Evolutionary conservation across 768 basidiomycete genomes (phyloP).

Genomic region (Leccinum fibrillosum): DNA sequence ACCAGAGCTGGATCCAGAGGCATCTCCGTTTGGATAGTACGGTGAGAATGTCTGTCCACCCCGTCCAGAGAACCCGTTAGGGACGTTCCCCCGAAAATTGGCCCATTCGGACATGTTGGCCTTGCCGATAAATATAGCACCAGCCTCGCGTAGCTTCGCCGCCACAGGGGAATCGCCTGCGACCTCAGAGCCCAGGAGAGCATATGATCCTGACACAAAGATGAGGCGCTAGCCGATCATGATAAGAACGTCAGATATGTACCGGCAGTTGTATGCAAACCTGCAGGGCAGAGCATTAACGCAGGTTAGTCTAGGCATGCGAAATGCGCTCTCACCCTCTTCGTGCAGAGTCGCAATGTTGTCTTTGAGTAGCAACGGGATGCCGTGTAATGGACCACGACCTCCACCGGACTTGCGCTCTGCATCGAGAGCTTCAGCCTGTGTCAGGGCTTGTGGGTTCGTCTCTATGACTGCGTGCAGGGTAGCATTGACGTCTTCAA

Average conservation of each 20-base stretch:
- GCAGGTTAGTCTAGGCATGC: not conserved
- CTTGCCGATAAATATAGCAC: conserved; percentile 41
- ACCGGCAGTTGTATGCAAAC: conserved; percentile 41
- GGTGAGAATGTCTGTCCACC: conserved; percentile 44
- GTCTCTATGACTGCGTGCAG: conserved; percentile 61
- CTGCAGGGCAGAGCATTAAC: conserved; percentile 11
- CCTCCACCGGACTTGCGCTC: conserved; percentile 45
- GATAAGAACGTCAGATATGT: not conserved
- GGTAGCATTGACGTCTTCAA: conserved; percentile 60
- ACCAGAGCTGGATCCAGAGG: conserved; percentile 43
- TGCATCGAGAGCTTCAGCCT: conserved; percentile 48
- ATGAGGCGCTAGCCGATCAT: not conserved
- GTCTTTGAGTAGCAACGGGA: conserved; percentile 57
- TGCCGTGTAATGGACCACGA: conserved; percentile 52
- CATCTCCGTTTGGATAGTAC: conserved; percentile 40
- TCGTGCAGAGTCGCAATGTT: conserved; percentile 34
- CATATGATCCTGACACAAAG: conserved; percentile 28
- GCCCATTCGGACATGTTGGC: conserved; percentile 46
- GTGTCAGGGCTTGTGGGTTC: conserved; percentile 51
- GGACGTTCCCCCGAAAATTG: conserved; percentile 36
- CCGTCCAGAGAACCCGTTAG: conserved; percentile 44
- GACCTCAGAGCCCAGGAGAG: conserved; percentile 35
- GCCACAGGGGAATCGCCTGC: conserved; percentile 32
- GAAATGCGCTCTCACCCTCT: conserved; percentile 22
- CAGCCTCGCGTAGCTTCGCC: conserved; percentile 29